These are phyloP conservation scores for Keithomyces neogunnii DNA, from an alignment of 2,329 filamentous ascomycete genomes.

Conservation along the genomic window DNA sequence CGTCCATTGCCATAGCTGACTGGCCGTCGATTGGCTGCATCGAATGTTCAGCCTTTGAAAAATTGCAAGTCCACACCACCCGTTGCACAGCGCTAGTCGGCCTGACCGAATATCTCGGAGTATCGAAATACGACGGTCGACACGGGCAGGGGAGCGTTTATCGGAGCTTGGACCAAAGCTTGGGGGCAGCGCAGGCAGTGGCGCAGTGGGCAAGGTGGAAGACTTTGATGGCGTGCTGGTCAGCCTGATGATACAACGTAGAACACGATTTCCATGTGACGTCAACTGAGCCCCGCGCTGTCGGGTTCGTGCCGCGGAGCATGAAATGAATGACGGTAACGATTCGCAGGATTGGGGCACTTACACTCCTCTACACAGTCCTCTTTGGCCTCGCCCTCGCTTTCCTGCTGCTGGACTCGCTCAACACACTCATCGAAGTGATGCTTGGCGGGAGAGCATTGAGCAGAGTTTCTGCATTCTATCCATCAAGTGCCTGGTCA, in stretches of 20 bases:
- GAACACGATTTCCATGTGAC: neutral
- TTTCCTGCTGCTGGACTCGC: conserved; percentile 62
- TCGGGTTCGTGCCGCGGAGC: neutral
- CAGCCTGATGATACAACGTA: neutral
- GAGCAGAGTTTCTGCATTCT: conserved; percentile 85
- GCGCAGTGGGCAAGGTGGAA: conserved; percentile 99
- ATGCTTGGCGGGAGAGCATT: conserved; percentile 86
- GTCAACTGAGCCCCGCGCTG: neutral
- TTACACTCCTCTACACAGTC: conserved; percentile 99
- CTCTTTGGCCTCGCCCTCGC: conserved; percentile 68
- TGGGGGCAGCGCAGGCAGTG: conserved; percentile 84
- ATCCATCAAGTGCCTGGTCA: conserved; percentile 5
- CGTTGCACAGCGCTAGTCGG: neutral
- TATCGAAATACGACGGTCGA: neutral
- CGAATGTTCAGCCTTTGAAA: neutral
- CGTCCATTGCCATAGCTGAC: no score
- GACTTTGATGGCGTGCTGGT: conserved; percentile 44
- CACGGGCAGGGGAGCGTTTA: conserved; percentile 39
- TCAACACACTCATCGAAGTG: conserved; percentile 98
- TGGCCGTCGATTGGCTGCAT: conserved; percentile 5
- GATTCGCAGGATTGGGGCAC: conserved; percentile 27
- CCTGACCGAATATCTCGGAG: neutral
- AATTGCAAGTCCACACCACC: neutral
- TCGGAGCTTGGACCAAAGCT: conserved; percentile 89
- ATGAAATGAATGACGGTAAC: no score